Percentiles rank a stretch among this genome's conserved stretches.
phyloP scores from a whole-genome alignment of 257 asterid genomes.

The Fraxinus excelsior region DNA sequence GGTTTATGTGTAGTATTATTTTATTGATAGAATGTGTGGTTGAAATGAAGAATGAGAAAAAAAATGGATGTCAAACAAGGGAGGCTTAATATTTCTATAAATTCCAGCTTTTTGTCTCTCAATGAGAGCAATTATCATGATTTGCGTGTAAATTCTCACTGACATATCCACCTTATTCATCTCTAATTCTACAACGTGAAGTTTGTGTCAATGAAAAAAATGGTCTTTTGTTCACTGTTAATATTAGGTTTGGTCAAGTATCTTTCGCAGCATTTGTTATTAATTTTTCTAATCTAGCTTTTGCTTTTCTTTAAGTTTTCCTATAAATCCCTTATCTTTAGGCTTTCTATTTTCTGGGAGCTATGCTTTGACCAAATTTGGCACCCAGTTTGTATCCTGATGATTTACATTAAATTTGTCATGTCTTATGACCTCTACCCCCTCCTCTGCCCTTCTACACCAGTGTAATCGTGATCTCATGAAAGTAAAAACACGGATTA shows the following conservation, averaged over 20 bases:
- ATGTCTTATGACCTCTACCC: not conserved
- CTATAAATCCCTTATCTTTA: not conserved
- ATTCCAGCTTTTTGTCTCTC: not conserved
- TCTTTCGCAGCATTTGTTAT: not conserved
- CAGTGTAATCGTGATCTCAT: constrained; percentile 7
- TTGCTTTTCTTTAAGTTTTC: not conserved
- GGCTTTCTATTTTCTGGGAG: not conserved
- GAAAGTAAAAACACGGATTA: constrained; percentile 6
- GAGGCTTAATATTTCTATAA: constrained; percentile 5
- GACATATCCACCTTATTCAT: not conserved
- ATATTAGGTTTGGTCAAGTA: not conserved
- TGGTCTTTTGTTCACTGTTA: not conserved
- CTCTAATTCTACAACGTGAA: not conserved
- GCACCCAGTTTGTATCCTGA: not conserved
- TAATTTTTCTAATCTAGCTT: not conserved
- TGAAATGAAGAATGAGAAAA: no score
- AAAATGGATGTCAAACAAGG: no score
- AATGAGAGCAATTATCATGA: constrained; percentile 1
- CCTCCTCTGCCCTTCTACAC: not conserved
- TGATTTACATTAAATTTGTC: constrained; percentile 6
- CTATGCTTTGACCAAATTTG: not conserved
- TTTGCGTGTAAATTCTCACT: not conserved
- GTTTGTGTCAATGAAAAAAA: not conserved
- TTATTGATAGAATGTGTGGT: no score
- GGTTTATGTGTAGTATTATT: no score